Evolutionary conservation across 306 rosid species (phyloP).

Genomic region (Morella rubra): DNA sequence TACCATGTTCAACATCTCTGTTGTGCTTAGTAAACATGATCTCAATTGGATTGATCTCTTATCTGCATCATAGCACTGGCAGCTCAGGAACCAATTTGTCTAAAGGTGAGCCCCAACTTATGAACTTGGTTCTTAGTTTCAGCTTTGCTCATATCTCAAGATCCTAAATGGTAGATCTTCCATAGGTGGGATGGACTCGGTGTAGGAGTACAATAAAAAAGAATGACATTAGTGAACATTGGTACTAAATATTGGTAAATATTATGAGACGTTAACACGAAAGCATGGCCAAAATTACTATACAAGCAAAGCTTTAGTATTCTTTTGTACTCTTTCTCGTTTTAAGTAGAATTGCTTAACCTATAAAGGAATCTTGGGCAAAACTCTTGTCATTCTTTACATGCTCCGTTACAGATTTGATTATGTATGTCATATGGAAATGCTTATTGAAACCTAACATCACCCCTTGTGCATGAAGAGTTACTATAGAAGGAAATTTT

Average conservation of each 20-base stretch:
- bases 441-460: background rate
- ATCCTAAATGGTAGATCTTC: background rate
- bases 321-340: no score
- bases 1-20: background rate
- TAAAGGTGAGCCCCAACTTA: slow-evolving; percentile 10
- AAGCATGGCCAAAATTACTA: background rate
- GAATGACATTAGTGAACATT: background rate
- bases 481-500: no score
- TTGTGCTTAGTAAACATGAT: background rate
- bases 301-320: background rate
- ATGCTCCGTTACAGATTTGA: no score
- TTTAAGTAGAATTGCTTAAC: no score
- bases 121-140: background rate
- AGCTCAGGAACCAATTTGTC: background rate
- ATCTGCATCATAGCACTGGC: background rate
- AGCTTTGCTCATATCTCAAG: background rate
- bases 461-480: background rate
- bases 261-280: background rate
- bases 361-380: no score
- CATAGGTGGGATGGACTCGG: background rate
- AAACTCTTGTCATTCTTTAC: no score
- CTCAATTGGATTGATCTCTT: background rate
- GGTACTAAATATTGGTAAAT: background rate
- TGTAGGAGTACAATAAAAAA: background rate
- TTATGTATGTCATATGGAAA: no score